Evolutionary conservation across 2,329 filamentous ascomycete genomes (phyloP), one percentile per base, ranked within the genome.

Genomic region (Diplocarpon rosae): DNA sequence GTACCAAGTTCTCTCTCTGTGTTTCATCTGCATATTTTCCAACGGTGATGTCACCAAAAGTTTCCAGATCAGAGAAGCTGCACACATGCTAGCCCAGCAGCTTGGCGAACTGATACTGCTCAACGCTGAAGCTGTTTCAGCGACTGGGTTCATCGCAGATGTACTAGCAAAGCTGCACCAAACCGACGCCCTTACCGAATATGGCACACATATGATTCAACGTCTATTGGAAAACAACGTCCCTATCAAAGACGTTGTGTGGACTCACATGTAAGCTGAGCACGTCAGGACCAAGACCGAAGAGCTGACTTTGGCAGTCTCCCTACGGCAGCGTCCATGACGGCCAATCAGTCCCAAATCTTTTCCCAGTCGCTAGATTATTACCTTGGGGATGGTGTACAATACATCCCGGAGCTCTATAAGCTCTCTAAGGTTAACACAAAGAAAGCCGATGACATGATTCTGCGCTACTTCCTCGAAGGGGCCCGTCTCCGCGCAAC

Each of bases 301-400:
- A 2, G 24, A 34, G n/a, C 43, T 50, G 16, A 51, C 29, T 13
- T 9, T 14, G 14, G 3, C 36, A 59, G 56, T 31, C 37, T 61
- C 24, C 83, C 84, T 0, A 78, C 78, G 0, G 76, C 78, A 0
- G 72, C 72, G 3, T 75, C 79, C 1, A 73, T 83, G 61, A 78
- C 85, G 7, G 78, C 84, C 1, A 84, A 78, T 55, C 81, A 88
- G 59, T 78, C 75, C 1, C 76, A 84, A 56, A 69, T 83, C 55
- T 86, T 88, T 58, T 76, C 80, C 1, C 80, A 85, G 65, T 71
- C 82, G 1, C 68, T 87, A 14, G 83, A 88, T 59, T 87, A 76
- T 64, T 88, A 83, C 58, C 70, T 88, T 5, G 73, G 75, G 0
- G 64, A 73, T 28, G 74, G 76, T 53, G 63, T 68, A 43, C 53